Base-by-base conservation (phyloP, 495 filamentous ascomycete species). In the Tuber microsphaerosporum region DNA sequence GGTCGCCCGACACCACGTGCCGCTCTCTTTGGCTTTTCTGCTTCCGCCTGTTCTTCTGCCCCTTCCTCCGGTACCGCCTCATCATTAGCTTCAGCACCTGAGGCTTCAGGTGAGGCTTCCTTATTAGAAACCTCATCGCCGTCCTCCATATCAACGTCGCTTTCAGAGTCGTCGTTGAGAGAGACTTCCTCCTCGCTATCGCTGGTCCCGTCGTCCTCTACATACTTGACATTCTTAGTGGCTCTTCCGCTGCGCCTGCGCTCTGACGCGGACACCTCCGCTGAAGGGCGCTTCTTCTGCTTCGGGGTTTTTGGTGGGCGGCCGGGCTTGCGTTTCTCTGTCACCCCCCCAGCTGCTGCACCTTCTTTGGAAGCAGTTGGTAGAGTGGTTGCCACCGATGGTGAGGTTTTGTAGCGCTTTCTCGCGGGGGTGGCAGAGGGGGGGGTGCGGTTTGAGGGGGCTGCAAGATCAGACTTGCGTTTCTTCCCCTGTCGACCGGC, bases 111-210 rank as follows among this genome's bases (percentile, higher is more conserved):
- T 43, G 73, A 73, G 16, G 22, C 85, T 48, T 89, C 88, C 70
- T 88, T 87, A 45, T 87, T 87, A 5, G 83, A 84, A 45, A 84
- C 85, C 51, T 88, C 88, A 69, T 87, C 84, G 75, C 81, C n/a
- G 51, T 88, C 85, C 19, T 86, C 86, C 75, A 88, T 89, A 34
- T 87, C 87, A 34, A 88, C 84, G 71, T 88, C 85, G 65, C 87
- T 83, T 8, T 78, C 75, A 14, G 20, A 73, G 76, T 82, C 65
- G 80, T 77, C n/a, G 81, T 79, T 34, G 81, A 74, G 22, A 78
- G 81, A 71, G 81, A 76, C 39, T 71, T 78, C 76, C 77, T 75
- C 61, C 9, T 61, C 76, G 12, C 77, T 78, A 17, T 75, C 48
- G 42, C 79, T 82, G 34, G 77, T 79, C 10, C 80, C 77, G n/a